Percentiles rank a stretch among this genome's conserved stretches.
phyloP scores from a whole-genome alignment of 2,329 filamentous ascomycete genomes.

The Paraphoma sp. region DNA sequence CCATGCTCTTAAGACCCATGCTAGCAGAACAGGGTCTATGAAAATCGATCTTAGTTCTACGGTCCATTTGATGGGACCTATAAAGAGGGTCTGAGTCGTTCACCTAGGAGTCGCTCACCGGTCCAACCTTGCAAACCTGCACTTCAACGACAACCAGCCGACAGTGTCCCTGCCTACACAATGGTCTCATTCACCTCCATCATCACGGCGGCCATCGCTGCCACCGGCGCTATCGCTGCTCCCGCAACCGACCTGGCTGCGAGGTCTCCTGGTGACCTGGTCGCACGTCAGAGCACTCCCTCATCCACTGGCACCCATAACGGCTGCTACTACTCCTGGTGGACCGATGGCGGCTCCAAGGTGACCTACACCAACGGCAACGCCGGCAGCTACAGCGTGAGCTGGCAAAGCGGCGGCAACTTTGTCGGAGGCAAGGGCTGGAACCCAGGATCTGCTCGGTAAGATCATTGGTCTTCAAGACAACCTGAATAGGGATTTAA shows the following conservation, averaged over 20 bases:
- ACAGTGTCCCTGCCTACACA: constrained; percentile 12
- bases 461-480: constrained; percentile 17
- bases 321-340: constrained; percentile 68
- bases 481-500: too few relatives aligned
- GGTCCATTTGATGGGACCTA: constrained; percentile 15
- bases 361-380: constrained; percentile 63
- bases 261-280: constrained; percentile 38
- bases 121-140: constrained; percentile 14
- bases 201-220: constrained; percentile 31
- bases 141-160: constrained; percentile 3
- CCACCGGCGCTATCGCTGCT: constrained; percentile 32
- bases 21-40: constrained; percentile 7
- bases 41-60: constrained; percentile 7
- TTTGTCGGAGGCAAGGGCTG: constrained; percentile 67
- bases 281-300: constrained; percentile 49
- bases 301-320: constrained; percentile 61
- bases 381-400: constrained; percentile 58
- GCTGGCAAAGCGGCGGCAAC: constrained; percentile 61
- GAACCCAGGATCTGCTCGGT: constrained; percentile 61
- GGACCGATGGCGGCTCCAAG: constrained; percentile 60
- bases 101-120: constrained; percentile 11
- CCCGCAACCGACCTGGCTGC: constrained; percentile 46
- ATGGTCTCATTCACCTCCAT: constrained; percentile 41
- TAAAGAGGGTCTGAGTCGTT: constrained; percentile 24
- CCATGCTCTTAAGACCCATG: constrained; percentile 20